phyloP scores from a whole-genome alignment of 495 filamentous ascomycete species.

The Beverwykella pulmonaria region DNA sequence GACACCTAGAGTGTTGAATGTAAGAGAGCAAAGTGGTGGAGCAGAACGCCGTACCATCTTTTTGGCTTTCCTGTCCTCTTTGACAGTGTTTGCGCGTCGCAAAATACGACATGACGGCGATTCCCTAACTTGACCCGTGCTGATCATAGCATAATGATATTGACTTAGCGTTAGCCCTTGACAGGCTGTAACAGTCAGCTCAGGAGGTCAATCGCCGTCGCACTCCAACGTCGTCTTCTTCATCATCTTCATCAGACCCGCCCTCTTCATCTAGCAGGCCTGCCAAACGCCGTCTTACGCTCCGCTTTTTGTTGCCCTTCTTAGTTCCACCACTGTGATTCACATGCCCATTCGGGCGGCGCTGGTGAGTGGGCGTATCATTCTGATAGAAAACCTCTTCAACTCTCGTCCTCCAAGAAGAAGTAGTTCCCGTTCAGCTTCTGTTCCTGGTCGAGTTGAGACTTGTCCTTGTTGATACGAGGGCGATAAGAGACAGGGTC shows the following conservation, averaged over 20 bases:
- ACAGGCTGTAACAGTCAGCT: conserved; percentile 25
- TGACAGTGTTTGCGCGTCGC: not conserved
- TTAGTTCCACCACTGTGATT: conserved; percentile 51
- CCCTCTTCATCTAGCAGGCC: conserved; percentile 51
- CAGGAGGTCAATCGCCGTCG: conserved; percentile 51
- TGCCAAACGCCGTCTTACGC: conserved; percentile 37
- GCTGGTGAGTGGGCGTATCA: conserved; percentile 49
- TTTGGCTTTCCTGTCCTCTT: not conserved
- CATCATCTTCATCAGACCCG: conserved; percentile 55
- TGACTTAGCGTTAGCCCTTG: not conserved
- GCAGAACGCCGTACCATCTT: not conserved
- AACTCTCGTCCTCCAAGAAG: conserved; percentile 91
- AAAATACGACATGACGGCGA: conserved; percentile 37
- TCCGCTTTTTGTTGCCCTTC: conserved; percentile 47
- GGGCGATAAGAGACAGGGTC: conserved; percentile 95
- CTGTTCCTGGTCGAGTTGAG: conserved; percentile 95
- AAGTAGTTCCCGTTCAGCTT: conserved; percentile 93
- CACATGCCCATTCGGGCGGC: conserved; percentile 35
- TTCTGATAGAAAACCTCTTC: conserved; percentile 62
- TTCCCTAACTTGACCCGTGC: conserved; percentile 54
- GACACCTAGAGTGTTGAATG: not conserved
- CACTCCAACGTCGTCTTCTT: conserved; percentile 48
- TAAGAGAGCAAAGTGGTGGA: not conserved
- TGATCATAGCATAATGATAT: conserved; percentile 1
- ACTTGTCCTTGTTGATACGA: conserved; percentile 96